Base-by-base conservation (phyloP, 345 rosid species). In the Rhodomyrtus tomentosa region DNA sequence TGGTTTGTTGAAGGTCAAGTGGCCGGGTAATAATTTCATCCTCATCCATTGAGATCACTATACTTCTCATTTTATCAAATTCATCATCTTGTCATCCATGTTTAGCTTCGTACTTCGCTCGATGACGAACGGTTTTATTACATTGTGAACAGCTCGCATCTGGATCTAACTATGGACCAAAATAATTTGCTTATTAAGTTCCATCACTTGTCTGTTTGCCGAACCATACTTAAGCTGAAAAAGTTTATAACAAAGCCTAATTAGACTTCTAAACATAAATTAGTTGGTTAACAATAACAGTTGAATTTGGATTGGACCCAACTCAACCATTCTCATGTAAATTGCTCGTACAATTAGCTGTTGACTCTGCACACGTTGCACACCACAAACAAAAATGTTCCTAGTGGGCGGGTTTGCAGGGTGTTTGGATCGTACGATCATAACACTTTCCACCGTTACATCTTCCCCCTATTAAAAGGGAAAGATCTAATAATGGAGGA, bases 1-100 rank as follows among this genome's bases (percentile, higher is more conserved):
- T 87, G 91, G 91, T 36, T n/a, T 55, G 50, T 81, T 3, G 36
- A 86, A 4, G 85, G 85, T 55, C 88, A 87, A 83, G 85, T 86
- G 24, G 89, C 88, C 24, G 89, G 89, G 89, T 87, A 20, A 55
- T 72, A n/a, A 20, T 27, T 29, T 62, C 5, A 29, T 62, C 74
- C 2, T 7, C 0, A 6, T 29, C 40, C 10, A 1, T 32, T 29
- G 15, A 59, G 4, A 62, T 62, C 40, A 16, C 74, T 3, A 0
- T 32, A 15, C 10, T 62, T 32, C 18, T 9, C 5, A 1, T 62
- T 62, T 62, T 15, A 7, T 29, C 3, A 5, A 15, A 62, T 62
- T 62, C 38, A 29, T 62, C 5, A 16, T 29, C 22, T 62, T 62
- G 2, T 58, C 21, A 58, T 29, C 7, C 13, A 58, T 27, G 16